Conservation (phyloP, 73 alveolate species). For the Paramecium caudatum region DNA sequence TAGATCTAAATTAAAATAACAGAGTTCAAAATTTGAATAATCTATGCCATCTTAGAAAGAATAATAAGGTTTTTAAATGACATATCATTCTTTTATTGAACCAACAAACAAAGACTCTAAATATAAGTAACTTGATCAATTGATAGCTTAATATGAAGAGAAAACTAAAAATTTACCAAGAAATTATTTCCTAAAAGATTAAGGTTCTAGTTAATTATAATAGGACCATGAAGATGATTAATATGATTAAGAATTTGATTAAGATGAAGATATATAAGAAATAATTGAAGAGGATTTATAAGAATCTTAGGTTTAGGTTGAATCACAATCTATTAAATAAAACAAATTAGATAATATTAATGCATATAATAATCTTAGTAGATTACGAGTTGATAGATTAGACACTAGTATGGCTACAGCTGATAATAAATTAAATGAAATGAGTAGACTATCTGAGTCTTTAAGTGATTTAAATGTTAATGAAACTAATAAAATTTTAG, state of each 20-base stretch:
- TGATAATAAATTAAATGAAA: not conserved
- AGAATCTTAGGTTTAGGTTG: conserved; percentile 20
- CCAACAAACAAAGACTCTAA: not conserved
- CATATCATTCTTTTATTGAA: conserved; percentile 20
- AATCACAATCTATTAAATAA: not conserved
- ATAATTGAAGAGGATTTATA: conserved; percentile 25
- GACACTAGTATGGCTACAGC: conserved; percentile 24
- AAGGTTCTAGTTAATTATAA: not conserved
- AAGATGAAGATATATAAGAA: conserved; percentile 31
- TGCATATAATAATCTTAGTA: conserved; percentile 7
- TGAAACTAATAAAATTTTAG: conserved; percentile 33
- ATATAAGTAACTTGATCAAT: not conserved
- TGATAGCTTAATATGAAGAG: conserved; percentile 18
- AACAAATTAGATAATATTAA: not conserved
- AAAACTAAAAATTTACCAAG: conserved; percentile 6
- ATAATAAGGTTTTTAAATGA: not conserved
- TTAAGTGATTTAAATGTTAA: conserved; percentile 32
- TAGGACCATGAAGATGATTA: conserved; percentile 30
- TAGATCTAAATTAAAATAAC: conserved; percentile 21
- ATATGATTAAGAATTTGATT: conserved; percentile 39
- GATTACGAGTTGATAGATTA: conserved; percentile 19
- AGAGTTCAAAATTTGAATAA: conserved; percentile 26
- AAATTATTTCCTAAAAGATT: conserved; percentile 18
- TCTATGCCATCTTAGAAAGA: conserved; percentile 31
- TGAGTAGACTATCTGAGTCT: conserved; percentile 31